These are phyloP conservation scores for Hippophae gyantsensis DNA, from an alignment of 306 rosid species.

Conservation along the genomic window DNA sequence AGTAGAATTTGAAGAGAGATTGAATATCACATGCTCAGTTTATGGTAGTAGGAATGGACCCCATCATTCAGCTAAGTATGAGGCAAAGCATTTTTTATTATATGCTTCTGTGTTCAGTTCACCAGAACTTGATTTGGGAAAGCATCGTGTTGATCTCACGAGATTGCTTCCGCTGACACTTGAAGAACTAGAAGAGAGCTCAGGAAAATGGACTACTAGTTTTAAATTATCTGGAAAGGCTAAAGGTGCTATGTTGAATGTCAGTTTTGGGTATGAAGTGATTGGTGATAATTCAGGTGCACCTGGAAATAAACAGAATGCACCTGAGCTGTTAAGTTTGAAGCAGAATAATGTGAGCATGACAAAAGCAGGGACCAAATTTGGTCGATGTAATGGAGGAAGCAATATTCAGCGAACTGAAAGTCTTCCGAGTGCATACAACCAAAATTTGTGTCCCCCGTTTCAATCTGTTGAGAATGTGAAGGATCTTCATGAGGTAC, in stretches of 20 bases:
- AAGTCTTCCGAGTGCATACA: conserved; percentile 33
- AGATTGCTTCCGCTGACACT: conserved; percentile 79
- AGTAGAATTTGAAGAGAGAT: conserved; percentile 56
- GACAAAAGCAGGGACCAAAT: conserved; percentile 21
- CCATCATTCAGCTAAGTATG: conserved; percentile 75
- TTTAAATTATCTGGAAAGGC: conserved; percentile 67
- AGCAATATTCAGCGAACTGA: conserved; percentile 25
- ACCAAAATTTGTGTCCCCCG: conserved; percentile 11
- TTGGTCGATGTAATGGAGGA: conserved; percentile 38
- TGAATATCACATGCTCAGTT: conserved; percentile 57
- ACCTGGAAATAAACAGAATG: conserved; percentile 23
- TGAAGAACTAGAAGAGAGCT: conserved; percentile 80
- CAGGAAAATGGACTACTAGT: conserved; percentile 77
- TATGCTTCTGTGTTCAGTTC: conserved; percentile 54
- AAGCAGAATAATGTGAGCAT: conserved; percentile 29
- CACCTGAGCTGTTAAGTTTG: conserved; percentile 18
- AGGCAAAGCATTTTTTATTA: conserved; percentile 66
- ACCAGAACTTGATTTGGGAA: conserved; percentile 71
- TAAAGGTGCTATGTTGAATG: conserved; percentile 66
- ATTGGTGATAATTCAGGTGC: conserved; percentile 34
- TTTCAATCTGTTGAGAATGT: conserved; percentile 34
- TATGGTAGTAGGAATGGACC: conserved; percentile 73
- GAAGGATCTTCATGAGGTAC: conserved; percentile 74
- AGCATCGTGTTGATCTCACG: conserved; percentile 77
- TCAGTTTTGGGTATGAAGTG: conserved; percentile 74